phyloP scores from a whole-genome alignment of 2,329 filamentous ascomycete genomes.

The Cercospora nicotianae region DNA sequence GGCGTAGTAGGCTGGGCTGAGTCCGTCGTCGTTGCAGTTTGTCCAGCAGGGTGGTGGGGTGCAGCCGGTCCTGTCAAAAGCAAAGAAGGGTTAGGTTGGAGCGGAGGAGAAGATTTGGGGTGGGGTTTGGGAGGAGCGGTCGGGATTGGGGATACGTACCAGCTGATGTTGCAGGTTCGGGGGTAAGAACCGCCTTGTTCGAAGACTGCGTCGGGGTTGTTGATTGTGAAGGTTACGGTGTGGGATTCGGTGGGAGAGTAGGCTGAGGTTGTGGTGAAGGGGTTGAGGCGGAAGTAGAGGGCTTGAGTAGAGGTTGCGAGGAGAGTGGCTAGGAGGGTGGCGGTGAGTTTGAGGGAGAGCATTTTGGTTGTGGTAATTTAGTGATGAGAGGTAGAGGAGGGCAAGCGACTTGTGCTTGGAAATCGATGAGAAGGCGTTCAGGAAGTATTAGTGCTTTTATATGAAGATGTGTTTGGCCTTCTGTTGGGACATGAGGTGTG shows the following conservation, averaged over 20 bases:
- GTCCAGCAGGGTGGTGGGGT: constrained; percentile 10
- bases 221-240: constrained; percentile 27
- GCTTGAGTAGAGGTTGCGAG: constrained; percentile 6
- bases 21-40: constrained; percentile 1
- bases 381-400: neutral
- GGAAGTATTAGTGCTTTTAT: neutral
- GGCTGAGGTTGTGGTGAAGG: constrained; percentile 21
- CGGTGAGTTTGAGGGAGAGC: neutral
- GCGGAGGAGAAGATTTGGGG: too few relatives aligned
- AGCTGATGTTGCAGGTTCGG: constrained; percentile 20
- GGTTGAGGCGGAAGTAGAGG: constrained; percentile 26
- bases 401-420: neutral
- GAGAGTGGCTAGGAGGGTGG: constrained; percentile 1
- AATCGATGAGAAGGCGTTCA: too few relatives aligned
- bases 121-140: neutral
- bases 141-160: constrained; percentile 8
- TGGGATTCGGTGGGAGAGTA: constrained; percentile 18
- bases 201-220: constrained; percentile 25
- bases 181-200: constrained; percentile 25
- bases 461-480: too few relatives aligned
- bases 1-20: constrained; percentile 8
- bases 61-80: neutral
- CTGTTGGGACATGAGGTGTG: neutral
- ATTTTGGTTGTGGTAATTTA: neutral
- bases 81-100: neutral